Conservation (phyloP, 2,329 filamentous ascomycete species). For the Neonectria sp. region DNA sequence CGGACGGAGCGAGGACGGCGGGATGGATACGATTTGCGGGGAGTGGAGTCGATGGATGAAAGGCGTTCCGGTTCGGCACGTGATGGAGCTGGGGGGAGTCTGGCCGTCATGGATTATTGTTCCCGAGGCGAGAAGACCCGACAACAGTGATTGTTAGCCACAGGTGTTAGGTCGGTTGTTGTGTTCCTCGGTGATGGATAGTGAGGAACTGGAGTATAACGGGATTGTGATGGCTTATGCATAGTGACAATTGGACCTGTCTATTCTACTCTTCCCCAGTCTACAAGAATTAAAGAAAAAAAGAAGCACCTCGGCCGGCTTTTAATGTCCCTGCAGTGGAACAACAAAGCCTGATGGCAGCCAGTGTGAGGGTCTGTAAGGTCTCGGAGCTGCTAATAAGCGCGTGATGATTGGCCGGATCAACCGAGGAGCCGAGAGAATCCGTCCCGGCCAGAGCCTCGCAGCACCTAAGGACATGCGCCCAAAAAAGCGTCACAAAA, state of each 20-base stretch:
- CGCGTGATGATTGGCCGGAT: conserved; percentile 52
- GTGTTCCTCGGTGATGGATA: background rate
- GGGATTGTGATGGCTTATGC: background rate
- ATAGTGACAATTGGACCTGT: background rate
- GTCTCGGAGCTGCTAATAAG: conserved; percentile 47
- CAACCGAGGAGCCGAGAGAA: conserved; percentile 55
- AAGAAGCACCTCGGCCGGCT: conserved; percentile 25
- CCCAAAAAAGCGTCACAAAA: conserved; percentile 46
- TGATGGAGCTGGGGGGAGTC: conserved; percentile 35
- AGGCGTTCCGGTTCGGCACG: conserved; percentile 43
- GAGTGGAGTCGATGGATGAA: conserved; percentile 39
- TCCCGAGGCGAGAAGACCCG: conserved; percentile 23
- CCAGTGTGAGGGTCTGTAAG: conserved; percentile 7
- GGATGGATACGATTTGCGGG: conserved; percentile 19
- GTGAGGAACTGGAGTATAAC: background rate
- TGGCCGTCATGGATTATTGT: conserved; percentile 43
- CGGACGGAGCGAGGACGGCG: background rate
- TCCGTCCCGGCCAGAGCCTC: conserved; percentile 47
- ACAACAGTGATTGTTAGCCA: background rate
- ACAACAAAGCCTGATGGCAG: background rate
- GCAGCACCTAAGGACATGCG: conserved; percentile 33
- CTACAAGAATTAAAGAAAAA: background rate
- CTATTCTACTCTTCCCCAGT: conserved; percentile 8
- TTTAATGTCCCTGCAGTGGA: conserved; percentile 23
- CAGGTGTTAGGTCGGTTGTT: no score